Conservation (phyloP, 2,329 filamentous ascomycete genomes). For the Sarocladiaceae sp. region DNA sequence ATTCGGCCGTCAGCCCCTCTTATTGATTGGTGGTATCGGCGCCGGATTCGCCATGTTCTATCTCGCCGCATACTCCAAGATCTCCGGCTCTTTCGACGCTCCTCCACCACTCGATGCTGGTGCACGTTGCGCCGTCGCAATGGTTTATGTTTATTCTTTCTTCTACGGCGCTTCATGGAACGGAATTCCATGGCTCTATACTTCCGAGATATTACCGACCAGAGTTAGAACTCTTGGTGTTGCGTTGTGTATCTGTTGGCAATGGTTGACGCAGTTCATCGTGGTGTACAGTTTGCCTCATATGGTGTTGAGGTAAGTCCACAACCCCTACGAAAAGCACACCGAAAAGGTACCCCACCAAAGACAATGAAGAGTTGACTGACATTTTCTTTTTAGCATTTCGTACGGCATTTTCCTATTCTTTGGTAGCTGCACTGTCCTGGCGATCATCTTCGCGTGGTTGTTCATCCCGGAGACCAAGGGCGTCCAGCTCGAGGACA, state of each 20-base stretch:
- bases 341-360: no score
- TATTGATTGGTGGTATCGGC: slow-evolving; percentile 19
- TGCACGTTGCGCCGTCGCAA: slow-evolving; percentile 20
- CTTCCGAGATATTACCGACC: slow-evolving; percentile 22
- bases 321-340: background rate
- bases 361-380: background rate
- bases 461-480: slow-evolving; percentile 21
- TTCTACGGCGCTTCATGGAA: slow-evolving; percentile 2
- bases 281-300: slow-evolving; percentile 23
- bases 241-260: slow-evolving; percentile 20
- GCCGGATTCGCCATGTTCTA: slow-evolving; percentile 28
- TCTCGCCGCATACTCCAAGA: slow-evolving; percentile 19
- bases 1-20: slow-evolving; percentile 17
- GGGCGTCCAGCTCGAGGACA: slow-evolving; percentile 20
- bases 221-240: slow-evolving; percentile 23
- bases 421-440: slow-evolving; percentile 14
- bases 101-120: slow-evolving; percentile 13
- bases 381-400: slow-evolving; percentile 7
- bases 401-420: slow-evolving; percentile 14
- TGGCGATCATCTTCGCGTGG: slow-evolving; percentile 13
- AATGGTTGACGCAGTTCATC: slow-evolving; percentile 27
- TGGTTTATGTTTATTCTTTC: slow-evolving; percentile 19
- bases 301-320: slow-evolving; percentile 17
- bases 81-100: slow-evolving; percentile 15
- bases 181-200: slow-evolving; percentile 15